These are phyloP conservation scores for Tubosaeta brunneosetosa DNA, from an alignment of 768 basidiomycete species.

Conservation along the genomic window DNA sequence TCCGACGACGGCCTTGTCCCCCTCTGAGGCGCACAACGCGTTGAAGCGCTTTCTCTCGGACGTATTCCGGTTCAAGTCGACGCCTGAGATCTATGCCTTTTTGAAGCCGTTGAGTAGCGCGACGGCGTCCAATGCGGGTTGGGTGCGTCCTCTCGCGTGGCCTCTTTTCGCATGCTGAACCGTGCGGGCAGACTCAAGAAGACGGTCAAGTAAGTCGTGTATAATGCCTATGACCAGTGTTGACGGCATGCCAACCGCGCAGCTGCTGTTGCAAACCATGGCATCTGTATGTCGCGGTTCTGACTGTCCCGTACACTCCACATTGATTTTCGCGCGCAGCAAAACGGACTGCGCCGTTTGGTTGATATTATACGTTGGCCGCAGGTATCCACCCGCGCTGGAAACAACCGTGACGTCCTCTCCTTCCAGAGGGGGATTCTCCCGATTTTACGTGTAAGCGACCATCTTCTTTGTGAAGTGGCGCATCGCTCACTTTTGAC, in stretches of 20 bases:
- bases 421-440: slow-evolving; percentile 60
- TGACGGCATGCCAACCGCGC: neutral
- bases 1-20: slow-evolving; percentile 32
- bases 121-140: slow-evolving; percentile 33
- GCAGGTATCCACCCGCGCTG: slow-evolving; percentile 37
- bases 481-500: neutral
- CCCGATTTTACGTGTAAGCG: slow-evolving; percentile 46
- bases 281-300: slow-evolving; percentile 30
- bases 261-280: slow-evolving; percentile 39
- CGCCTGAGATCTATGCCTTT: slow-evolving; percentile 46
- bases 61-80: slow-evolving; percentile 38
- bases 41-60: slow-evolving; percentile 43
- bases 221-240: neutral
- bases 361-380: slow-evolving; percentile 46
- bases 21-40: slow-evolving; percentile 43
- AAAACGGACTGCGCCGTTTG: slow-evolving; percentile 48
- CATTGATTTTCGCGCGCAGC: slow-evolving; percentile 25
- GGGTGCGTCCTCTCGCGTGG: slow-evolving; percentile 33
- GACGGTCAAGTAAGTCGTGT: slow-evolving; percentile 45
- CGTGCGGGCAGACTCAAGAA: slow-evolving; percentile 35
- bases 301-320: neutral
- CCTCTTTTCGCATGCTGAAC: neutral
- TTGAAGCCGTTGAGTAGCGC: slow-evolving; percentile 34
- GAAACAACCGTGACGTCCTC: slow-evolving; percentile 31
- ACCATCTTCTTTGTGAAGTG: neutral